Base-by-base conservation (phyloP, 2,329 filamentous ascomycete genomes). In the Exophiala sideris region DNA sequence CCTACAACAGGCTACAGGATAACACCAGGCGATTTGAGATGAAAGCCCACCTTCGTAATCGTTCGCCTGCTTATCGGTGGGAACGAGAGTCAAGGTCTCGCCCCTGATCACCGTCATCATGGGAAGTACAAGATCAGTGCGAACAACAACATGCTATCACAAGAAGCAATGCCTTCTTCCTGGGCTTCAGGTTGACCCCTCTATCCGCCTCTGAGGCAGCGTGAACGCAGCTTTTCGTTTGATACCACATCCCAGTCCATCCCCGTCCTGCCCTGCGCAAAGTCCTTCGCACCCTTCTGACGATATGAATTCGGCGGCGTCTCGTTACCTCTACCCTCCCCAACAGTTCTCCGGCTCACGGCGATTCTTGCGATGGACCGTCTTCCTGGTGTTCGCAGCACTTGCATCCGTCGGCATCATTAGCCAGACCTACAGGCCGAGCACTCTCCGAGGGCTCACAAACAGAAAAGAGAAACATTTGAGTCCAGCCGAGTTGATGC, bases 371-470 rank as follows among this genome's bases (percentile, higher is more conserved):
- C 57, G 57, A 45, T 60, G 57, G 57, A 40, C 55, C 5, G 41
- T 54, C 12, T 60, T 54, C 42, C 21, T 60, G 21, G 54, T 54
- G 3, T 10, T 60, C n/a, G 54, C 54, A 5, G 54, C 57, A 14
- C 44, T 60, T 14, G 46, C 42, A 5, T 51, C 49, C 20, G 38
- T 60, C 7, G 54, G 50, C 34, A 34, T 60, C n/a, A 53, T 48
- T 5, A 46, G 51, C 21, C 45, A 56, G 33, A 51, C 20, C 42
- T 60, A 57, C 35, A 45, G 14, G 29, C 45, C 41, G 11, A 16
- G 18, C 14, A 24, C 46, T 2, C 36, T 45, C 9, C 45, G 45
- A 10, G 39, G 48, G n/a, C 12, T 50, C 7, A 35, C 49, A 6
- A 42, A 47, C 11, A 34, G 32, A 14, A 52, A 52, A 36, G 57